phyloP scores from a whole-genome alignment of 2,329 filamentous ascomycete species.

The Parastagonospora nodorum region DNA sequence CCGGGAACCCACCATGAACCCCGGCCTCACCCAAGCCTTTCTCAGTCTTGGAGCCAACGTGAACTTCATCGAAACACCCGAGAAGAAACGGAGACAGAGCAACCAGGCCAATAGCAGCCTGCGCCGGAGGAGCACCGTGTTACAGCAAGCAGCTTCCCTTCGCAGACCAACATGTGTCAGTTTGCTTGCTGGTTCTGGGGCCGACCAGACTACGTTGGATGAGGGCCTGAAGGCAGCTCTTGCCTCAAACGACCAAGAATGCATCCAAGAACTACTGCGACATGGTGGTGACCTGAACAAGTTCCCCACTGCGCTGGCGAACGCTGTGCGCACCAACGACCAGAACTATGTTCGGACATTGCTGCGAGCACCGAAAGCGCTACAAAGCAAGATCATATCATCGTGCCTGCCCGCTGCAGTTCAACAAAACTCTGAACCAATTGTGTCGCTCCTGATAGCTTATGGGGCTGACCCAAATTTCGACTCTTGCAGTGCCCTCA shows the following conservation, averaged over 20 bases:
- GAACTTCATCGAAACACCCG: conserved; percentile 29
- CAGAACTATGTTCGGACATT: conserved; percentile 36
- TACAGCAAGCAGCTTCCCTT: conserved; percentile 41
- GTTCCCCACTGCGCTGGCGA: conserved; percentile 36
- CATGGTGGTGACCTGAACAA: conserved; percentile 42
- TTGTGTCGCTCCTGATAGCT: conserved; percentile 35
- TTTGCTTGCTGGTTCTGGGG: conserved; percentile 40
- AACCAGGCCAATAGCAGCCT: conserved; percentile 22
- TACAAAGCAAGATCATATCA: conserved; percentile 36
- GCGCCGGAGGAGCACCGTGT: conserved; percentile 41
- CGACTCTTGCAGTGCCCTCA: conserved; percentile 37
- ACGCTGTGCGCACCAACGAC: conserved; percentile 38
- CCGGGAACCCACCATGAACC: conserved; percentile 32
- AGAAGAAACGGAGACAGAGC: conserved; percentile 22
- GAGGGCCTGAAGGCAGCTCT: conserved; percentile 42
- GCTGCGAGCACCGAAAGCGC: conserved; percentile 39
- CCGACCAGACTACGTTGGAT: conserved; percentile 42
- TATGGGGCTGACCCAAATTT: conserved; percentile 46
- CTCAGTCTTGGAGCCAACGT: conserved; percentile 42
- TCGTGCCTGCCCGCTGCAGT: conserved; percentile 40
- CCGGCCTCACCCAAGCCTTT: conserved; percentile 42
- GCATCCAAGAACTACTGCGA: conserved; percentile 40
- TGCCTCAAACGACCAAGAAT: conserved; percentile 36
- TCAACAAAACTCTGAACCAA: conserved; percentile 35
- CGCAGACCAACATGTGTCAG: conserved; percentile 37